Conservation (phyloP, 805 yeast species). For the Candida krabiensis region DNA sequence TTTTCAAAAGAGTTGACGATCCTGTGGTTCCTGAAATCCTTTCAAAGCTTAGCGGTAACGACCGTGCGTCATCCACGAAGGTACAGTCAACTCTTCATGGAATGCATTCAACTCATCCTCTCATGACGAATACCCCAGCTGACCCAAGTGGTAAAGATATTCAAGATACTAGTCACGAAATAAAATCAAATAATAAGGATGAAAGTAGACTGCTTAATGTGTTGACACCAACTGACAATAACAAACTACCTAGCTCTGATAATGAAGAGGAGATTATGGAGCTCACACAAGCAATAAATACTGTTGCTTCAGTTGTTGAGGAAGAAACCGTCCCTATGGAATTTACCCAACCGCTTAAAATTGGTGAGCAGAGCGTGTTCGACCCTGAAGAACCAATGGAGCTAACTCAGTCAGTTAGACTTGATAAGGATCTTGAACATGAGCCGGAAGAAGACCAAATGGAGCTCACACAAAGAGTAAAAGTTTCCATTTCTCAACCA, state of each 20-base stretch:
- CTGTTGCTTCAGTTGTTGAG: slow-evolving; percentile 1
- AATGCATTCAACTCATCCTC: too few species aligned
- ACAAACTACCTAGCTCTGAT: slow-evolving; percentile 2
- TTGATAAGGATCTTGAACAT: slow-evolving; percentile 3
- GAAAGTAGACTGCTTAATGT: slow-evolving; percentile 19
- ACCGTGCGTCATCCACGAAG: too few species aligned
- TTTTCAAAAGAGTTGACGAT: slow-evolving; percentile 11
- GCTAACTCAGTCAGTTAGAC: slow-evolving; percentile 18
- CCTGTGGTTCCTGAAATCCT: too few species aligned
- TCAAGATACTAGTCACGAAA: too few species aligned
- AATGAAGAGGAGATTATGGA: slow-evolving; percentile 20
- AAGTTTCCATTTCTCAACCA: too few species aligned
- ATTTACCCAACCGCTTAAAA: slow-evolving; percentile 12
- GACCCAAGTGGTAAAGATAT: too few species aligned
- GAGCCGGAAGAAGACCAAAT: background rate
- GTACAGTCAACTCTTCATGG: too few species aligned
- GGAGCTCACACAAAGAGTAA: slow-evolving; percentile 2
- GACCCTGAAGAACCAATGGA: slow-evolving; percentile 13
- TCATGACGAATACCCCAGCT: too few species aligned
- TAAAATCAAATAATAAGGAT: too few species aligned
- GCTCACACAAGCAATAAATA: slow-evolving; percentile 5
- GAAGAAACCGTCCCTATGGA: slow-evolving; percentile 17
- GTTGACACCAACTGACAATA: slow-evolving; percentile 21
- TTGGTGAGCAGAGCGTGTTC: background rate
- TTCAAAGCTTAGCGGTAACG: too few species aligned